Evolutionary conservation across 2,329 filamentous ascomycete genomes (phyloP).

Genomic region (Aspergillus sp.): DNA sequence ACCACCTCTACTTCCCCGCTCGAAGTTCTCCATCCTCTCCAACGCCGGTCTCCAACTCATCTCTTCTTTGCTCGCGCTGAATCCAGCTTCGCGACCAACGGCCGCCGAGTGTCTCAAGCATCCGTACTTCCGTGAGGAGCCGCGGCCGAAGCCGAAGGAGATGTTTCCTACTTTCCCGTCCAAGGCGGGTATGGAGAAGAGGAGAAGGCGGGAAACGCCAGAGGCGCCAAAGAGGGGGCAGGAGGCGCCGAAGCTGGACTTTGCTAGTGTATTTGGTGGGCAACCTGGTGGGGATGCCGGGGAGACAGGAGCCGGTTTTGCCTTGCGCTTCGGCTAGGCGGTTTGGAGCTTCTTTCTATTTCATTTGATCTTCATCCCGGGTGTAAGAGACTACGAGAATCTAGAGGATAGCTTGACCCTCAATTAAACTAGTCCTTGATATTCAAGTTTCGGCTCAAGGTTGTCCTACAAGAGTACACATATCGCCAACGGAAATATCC

Average conservation of each 20-base stretch:
- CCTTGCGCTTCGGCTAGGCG: constrained; percentile 61
- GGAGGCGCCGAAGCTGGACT: constrained; percentile 66
- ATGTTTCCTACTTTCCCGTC: constrained; percentile 98
- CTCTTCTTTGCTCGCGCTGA: constrained; percentile 70
- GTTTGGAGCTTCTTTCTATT: neutral
- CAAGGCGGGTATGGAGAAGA: constrained; percentile 88
- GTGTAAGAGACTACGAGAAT: neutral
- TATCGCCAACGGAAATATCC: constrained; percentile 2
- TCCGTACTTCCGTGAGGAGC: constrained; percentile 85
- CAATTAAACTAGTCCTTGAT: neutral
- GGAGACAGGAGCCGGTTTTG: constrained; percentile 62
- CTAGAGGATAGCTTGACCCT: neutral
- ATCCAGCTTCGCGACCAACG: constrained; percentile 72
- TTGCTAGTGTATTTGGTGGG: constrained; percentile 72
- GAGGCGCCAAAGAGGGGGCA: constrained; percentile 81
- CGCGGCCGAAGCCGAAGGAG: constrained; percentile 83
- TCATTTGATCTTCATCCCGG: neutral
- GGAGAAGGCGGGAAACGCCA: constrained; percentile 73
- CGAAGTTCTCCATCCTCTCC: constrained; percentile 82
- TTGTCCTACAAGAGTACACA: neutral
- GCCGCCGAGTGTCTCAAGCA: constrained; percentile 77
- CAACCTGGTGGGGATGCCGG: constrained; percentile 67
- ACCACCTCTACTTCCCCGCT: constrained; percentile 63
- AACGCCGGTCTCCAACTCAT: constrained; percentile 73
- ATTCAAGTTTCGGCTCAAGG: neutral